Percentiles rank a stretch among this genome's conserved stretches.
These are phyloP conservation scores for Teratosphaeria viscida DNA, from an alignment of 2,329 filamentous ascomycete species.

Conservation along the genomic window DNA sequence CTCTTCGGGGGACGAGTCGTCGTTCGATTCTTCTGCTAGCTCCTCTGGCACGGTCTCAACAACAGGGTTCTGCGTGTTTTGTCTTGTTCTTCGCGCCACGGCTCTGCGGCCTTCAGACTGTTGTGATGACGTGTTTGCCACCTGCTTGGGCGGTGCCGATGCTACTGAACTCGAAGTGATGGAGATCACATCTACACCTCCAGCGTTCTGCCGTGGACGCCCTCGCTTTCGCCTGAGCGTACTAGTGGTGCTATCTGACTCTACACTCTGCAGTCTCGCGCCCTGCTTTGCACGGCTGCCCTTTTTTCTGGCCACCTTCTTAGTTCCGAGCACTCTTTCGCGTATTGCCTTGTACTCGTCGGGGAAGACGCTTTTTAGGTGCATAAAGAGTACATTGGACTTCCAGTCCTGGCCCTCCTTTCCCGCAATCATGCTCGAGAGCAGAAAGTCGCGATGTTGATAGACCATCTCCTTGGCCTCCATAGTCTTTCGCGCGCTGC, in stretches of 20 bases:
- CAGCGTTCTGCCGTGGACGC: background rate
- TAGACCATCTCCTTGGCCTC: constrained; percentile 17
- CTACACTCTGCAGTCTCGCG: constrained; percentile 7
- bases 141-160: background rate
- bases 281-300: background rate
- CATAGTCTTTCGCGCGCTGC: constrained; percentile 16
- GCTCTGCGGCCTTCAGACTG: background rate
- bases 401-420: constrained; percentile 37
- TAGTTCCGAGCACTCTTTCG: constrained; percentile 6
- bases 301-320: constrained; percentile 1
- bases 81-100: background rate
- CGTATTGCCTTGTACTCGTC: constrained; percentile 9
- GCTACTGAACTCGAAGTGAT: constrained; percentile 10
- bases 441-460: constrained; percentile 31
- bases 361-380: constrained; percentile 30
- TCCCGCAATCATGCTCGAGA: constrained; percentile 34
- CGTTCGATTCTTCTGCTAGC: background rate
- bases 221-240: constrained; percentile 17
- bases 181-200: constrained; percentile 10
- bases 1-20: background rate
- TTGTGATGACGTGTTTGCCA: background rate
- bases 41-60: background rate
- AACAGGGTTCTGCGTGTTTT: background rate
- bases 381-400: constrained; percentile 31
- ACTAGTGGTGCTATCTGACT: constrained; percentile 12